A percentile compares a stretch with the other conserved stretches of the same genome.
These are phyloP conservation scores for Ambrosia artemisiifolia DNA, from an alignment of 129 eudicot species.

Conservation along the genomic window DNA sequence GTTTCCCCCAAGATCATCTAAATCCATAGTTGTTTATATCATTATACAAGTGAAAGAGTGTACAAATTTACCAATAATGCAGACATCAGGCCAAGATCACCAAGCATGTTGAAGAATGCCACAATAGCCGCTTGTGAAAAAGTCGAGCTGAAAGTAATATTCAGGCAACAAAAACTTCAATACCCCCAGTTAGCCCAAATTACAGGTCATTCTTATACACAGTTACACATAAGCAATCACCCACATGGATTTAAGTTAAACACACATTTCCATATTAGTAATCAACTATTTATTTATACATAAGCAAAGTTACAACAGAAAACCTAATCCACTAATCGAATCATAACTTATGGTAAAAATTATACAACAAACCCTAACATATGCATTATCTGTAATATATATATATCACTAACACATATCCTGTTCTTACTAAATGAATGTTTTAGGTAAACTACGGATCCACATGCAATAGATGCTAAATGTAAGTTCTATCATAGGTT, in stretches of 20 bases:
- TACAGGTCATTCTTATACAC: not conserved
- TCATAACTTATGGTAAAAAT: too few relatives aligned
- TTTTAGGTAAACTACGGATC: not conserved
- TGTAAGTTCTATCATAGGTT: too few relatives aligned
- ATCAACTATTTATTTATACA: too few relatives aligned
- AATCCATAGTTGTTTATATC: not conserved
- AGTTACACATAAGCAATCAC: not conserved
- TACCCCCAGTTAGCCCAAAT: not conserved
- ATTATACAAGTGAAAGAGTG: constrained; percentile 3
- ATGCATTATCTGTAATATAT: too few relatives aligned
- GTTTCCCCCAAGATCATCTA: not conserved
- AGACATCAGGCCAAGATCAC: constrained; percentile 39
- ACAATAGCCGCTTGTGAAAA: constrained; percentile 41
- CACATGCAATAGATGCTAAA: not conserved
- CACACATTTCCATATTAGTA: not conserved
- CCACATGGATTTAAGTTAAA: not conserved
- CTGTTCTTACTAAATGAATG: not conserved
- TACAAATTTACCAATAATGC: constrained; percentile 31
- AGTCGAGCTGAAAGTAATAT: constrained; percentile 35
- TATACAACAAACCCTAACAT: too few relatives aligned
- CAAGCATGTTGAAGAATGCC: constrained; percentile 43
- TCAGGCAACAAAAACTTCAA: not conserved
- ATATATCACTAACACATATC: not conserved
- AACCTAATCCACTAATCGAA: too few relatives aligned
- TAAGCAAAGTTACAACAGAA: too few relatives aligned